Evolutionary conservation across 257 asterid species (phyloP).

Genomic region (Solanum dulcamara): DNA sequence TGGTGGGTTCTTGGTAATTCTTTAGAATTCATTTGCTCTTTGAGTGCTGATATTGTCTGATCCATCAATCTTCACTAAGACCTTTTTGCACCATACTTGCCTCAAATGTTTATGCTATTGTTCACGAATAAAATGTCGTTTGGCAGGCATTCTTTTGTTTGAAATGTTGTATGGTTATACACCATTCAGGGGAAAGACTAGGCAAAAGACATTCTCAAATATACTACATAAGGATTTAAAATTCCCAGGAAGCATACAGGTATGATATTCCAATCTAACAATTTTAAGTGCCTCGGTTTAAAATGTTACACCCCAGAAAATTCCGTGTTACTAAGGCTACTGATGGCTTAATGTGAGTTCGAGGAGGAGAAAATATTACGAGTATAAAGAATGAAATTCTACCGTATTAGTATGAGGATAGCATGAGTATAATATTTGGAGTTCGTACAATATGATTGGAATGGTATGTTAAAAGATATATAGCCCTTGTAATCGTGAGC

Average conservation of each 20-base stretch:
- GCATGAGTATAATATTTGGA: no score
- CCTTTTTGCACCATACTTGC: background rate
- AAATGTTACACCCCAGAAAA: no score
- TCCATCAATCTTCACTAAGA: background rate
- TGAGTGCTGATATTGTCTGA: background rate
- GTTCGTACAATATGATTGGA: no score
- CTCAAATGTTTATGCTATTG: background rate
- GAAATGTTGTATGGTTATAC: conserved; percentile 97
- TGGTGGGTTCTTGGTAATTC: conserved; percentile 99
- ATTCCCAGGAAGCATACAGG: conserved; percentile 81
- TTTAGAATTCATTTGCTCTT: background rate
- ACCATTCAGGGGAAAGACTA: conserved; percentile 94
- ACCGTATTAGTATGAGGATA: no score
- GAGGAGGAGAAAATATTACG: no score
- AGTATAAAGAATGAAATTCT: no score
- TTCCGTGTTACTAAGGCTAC: no score
- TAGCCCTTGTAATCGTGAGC: no score
- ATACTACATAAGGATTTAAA: conserved; percentile 82
- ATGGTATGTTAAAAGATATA: no score
- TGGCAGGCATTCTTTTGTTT: conserved; percentile 68
- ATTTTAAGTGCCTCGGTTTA: background rate
- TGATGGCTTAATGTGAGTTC: no score
- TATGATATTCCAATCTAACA: conserved; percentile 6
- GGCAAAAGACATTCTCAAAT: conserved; percentile 92
- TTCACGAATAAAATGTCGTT: background rate